Base-by-base conservation (phyloP, 106 monocot genomes). In the Xerophyta viscosa region DNA sequence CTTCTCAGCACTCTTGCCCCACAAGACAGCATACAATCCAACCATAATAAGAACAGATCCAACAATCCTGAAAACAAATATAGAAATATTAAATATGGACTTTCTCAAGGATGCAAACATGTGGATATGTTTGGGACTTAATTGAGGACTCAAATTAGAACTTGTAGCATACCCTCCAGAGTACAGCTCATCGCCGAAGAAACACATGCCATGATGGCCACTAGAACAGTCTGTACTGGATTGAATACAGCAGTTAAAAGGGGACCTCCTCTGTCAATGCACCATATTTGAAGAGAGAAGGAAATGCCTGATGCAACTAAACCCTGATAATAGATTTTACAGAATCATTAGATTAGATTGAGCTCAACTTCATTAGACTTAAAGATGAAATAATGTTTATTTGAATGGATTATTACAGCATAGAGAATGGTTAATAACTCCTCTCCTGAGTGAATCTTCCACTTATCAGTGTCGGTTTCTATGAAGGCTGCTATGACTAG, bases 211-310 rank as follows among this genome's bases (percentile, higher is more conserved):
- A 92, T 77, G 57, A 92, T 48, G 62, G 92, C 83, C 17, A 92
- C 87, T 25, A 58, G 21, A 10, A 92, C 83, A 19, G 92, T 92
- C 66, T 92, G 92, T 14, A 80, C 71, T 21, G 87, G 87, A 43
- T 87, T 82, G 74, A 83, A 92, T 23, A 83, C 80, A 1, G 83
- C 82, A 29, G 67, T 71, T 62, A 80, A 87, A 7, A 92, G 63
- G 8, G 92, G 92, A 0, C 92, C 92, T 51, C 79, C 92, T 58
- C 74, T 87, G 22, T 86, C 92, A 33, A 87, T 92, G 62, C 92
- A 87, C 92, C 92, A 92, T 22, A 77, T 87, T 57, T 92, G 92
- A 48, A 92, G 79, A 31, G 82, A 79, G 53, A 92, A 77, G 11
- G 82, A 57, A 14, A 87, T 65, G 24, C 92, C 92, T 37, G 92